Base-by-base conservation (phyloP, 805 yeast genomes). In the Suhomyces sp. region DNA sequence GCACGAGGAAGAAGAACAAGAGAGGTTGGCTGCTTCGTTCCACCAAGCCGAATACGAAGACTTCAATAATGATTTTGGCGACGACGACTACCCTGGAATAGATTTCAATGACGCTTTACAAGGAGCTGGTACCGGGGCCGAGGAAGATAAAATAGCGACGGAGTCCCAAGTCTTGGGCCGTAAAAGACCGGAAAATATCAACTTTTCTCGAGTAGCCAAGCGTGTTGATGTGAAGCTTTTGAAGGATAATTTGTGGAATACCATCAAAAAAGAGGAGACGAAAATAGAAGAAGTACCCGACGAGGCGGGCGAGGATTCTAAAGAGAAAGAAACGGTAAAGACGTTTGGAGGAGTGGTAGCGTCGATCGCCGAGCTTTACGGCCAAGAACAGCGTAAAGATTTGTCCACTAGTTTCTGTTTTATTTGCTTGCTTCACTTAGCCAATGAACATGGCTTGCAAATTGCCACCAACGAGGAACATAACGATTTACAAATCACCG, bases 321-420 rank as follows among this genome's bases (percentile, higher is more conserved):
- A 50, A 6, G 50, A 52, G 8, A 48, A 57, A 57, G 62, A 69
- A 57, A 59, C 59, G 35, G 74, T 50, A 62, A 72, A 54, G 73
- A 73, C 38, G 73, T 75, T 75, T 55, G 72, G 68, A 1, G 61
- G 69, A 8, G 72, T 86, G 35, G 81, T 85, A 4, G 68, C 68
- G 2, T 78, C 77, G 26, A 76, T 86, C 23, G 74, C 73, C 17
- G 67, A 69, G 7, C 73, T 75, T 64, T 90, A 91, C 64, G 74
- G 81, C 0, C 68, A 73, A 7, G 84, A 81, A 47, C 80, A 84
- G 46, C 72, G 77, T 58, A 79, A 78, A 48, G 96, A 90, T 49
- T 69, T 91, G 6, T 87, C 96, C 1, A 90, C 96, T 1, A 86
- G 96, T 68, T 88, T 88, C 67, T 88, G 89, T 62, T 90, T 90